Conservation (phyloP, 2,329 filamentous ascomycete genomes). For the Penicillium olsonii region DNA sequence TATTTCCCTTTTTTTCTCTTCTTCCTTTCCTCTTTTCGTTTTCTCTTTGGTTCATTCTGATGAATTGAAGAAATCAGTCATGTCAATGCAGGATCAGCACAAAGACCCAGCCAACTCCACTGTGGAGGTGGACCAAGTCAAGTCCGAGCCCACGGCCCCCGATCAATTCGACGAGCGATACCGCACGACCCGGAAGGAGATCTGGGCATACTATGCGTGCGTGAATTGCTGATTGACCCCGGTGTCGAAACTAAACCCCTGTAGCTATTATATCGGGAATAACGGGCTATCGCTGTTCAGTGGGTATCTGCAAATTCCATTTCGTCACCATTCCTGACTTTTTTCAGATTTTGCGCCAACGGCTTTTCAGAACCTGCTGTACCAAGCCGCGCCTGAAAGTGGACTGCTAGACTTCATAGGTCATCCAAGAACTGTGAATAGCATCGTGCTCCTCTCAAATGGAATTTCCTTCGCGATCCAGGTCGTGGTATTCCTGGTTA, state of each 20-base stretch:
- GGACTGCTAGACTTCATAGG: conserved; percentile 59
- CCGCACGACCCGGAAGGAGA: conserved; percentile 55
- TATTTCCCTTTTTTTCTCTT: neutral
- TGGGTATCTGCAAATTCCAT: conserved; percentile 19
- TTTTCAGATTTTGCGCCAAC: conserved; percentile 59
- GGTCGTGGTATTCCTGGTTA: conserved; percentile 52
- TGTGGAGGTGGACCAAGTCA: conserved; percentile 17
- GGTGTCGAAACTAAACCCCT: conserved; percentile 25
- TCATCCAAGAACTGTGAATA: conserved; percentile 60
- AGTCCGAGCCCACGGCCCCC: conserved; percentile 48
- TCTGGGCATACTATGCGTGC: conserved; percentile 59
- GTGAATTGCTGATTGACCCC: conserved; percentile 20
- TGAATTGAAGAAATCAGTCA: conserved; percentile 5
- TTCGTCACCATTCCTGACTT: conserved; percentile 1
- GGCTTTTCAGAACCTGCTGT: conserved; percentile 65
- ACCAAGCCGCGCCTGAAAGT: conserved; percentile 59
- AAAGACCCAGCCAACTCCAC: conserved; percentile 15
- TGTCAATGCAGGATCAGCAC: conserved; percentile 14
- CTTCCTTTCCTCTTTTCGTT: neutral
- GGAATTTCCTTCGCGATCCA: conserved; percentile 70
- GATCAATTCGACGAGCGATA: conserved; percentile 58
- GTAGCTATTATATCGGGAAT: conserved; percentile 65
- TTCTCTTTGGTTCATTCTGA: neutral
- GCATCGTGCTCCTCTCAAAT: conserved; percentile 65
- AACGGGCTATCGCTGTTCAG: conserved; percentile 65